phyloP scores from a whole-genome alignment of 176 grass and related monocot species.

The Oryza officinalis region DNA sequence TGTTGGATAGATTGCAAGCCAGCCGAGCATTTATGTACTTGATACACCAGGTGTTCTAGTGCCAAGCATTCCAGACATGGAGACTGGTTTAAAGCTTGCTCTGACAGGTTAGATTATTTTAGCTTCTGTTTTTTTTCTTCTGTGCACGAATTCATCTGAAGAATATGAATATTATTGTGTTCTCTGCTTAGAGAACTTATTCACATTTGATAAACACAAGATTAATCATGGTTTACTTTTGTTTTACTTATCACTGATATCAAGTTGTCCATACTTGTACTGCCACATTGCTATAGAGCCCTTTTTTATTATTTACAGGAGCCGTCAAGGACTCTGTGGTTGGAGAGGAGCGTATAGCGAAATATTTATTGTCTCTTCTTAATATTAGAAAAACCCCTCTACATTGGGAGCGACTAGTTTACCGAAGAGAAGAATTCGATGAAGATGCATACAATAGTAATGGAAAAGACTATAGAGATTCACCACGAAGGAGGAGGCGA shows the following conservation, averaged over 20 bases:
- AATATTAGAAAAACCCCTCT: slow-evolving; percentile 89
- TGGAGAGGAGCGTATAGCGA: slow-evolving; percentile 87
- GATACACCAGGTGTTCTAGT: slow-evolving; percentile 95
- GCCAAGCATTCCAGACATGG: slow-evolving; percentile 93
- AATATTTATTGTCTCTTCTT: slow-evolving; percentile 86
- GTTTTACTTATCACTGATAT: slow-evolving; percentile 19
- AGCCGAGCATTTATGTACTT: slow-evolving; percentile 95
- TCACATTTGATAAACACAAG: background rate
- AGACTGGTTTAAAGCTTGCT: slow-evolving; percentile 91
- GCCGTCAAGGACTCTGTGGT: slow-evolving; percentile 93
- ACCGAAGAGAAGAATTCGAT: slow-evolving; percentile 42
- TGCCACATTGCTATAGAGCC: background rate
- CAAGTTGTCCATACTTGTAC: slow-evolving; percentile 4
- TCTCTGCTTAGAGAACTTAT: background rate
- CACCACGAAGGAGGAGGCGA: slow-evolving; percentile 39
- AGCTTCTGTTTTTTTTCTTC: background rate
- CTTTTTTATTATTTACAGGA: slow-evolving; percentile 52
- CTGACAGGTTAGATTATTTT: slow-evolving; percentile 70
- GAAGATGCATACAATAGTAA: slow-evolving; percentile 16
- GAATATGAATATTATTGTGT: background rate
- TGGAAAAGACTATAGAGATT: slow-evolving; percentile 36
- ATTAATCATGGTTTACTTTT: slow-evolving; percentile 5
- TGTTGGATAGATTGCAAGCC: slow-evolving; percentile 81
- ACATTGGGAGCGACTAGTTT: slow-evolving; percentile 72
- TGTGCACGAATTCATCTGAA: slow-evolving; percentile 2